Evolutionary conservation across 495 filamentous ascomycete genomes (phyloP).

Genomic region (Hypoxylon perforatum): DNA sequence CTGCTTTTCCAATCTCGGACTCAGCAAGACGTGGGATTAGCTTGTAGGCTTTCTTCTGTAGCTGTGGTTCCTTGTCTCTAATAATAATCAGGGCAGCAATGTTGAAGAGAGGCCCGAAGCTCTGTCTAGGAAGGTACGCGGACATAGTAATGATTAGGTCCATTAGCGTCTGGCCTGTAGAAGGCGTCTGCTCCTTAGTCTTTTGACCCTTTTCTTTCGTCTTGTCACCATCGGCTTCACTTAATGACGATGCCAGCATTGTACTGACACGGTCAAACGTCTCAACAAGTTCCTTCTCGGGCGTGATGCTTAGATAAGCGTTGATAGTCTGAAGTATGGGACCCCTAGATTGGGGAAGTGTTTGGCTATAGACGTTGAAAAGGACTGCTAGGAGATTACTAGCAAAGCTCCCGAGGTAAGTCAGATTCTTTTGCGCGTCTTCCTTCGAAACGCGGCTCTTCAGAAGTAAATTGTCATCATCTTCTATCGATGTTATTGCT

Average conservation of each 20-base stretch:
- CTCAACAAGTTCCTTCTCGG: conserved; percentile 75
- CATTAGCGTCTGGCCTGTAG: conserved; percentile 94
- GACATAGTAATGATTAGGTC: conserved; percentile 96
- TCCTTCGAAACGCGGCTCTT: conserved; percentile 78
- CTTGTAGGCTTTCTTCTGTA: conserved; percentile 99
- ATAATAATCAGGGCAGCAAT: conserved; percentile 84
- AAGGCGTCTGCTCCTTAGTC: conserved; percentile 78
- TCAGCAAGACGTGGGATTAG: conserved; percentile 88
- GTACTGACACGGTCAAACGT: conserved; percentile 87
- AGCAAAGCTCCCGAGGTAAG: conserved; percentile 79
- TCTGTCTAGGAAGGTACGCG: conserved; percentile 85
- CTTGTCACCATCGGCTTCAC: conserved; percentile 67
- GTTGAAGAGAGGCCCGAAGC: conserved; percentile 81
- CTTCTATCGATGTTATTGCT: conserved; percentile 70
- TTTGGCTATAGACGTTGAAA: conserved; percentile 98
- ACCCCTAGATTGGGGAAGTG: conserved; percentile 89
- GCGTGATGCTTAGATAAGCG: conserved; percentile 89
- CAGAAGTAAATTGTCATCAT: conserved; percentile 74
- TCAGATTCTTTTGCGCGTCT: conserved; percentile 78
- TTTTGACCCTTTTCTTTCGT: conserved; percentile 70
- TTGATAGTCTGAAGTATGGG: conserved; percentile 94
- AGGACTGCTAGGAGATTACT: conserved; percentile 91
- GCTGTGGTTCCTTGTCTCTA: conserved; percentile 81
- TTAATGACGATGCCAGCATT: conserved; percentile 81
- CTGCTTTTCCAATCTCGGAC: conserved; percentile 75